Evolutionary conservation across 257 asterid genomes (phyloP).

Genomic region (Solanum neorickii): DNA sequence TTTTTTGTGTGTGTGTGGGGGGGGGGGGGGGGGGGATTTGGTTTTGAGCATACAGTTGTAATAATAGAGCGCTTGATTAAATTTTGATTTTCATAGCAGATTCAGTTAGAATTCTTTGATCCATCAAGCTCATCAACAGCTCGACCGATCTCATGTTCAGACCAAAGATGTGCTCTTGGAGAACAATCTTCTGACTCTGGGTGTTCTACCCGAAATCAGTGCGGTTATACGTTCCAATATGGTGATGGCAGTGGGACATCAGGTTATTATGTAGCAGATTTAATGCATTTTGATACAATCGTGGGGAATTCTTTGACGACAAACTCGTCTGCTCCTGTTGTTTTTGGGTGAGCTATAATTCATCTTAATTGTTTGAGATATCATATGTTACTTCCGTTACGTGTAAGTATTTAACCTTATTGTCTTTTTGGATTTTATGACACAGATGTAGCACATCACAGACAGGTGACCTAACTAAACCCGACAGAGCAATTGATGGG

Average conservation of each 20-base stretch:
- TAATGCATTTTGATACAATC: conserved; percentile 50
- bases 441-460: conserved; percentile 94
- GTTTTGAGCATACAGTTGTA: not conserved
- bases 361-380: not conserved
- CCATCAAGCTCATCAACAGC: conserved; percentile 66
- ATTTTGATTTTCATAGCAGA: conserved; percentile 27
- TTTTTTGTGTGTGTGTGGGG: too few species aligned
- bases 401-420: conserved; percentile 22
- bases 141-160: conserved; percentile 60
- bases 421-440: conserved; percentile 33
- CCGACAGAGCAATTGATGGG: conserved; percentile 97
- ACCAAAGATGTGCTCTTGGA: conserved; percentile 64
- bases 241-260: conserved; percentile 99
- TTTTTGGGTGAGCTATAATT: conserved; percentile 63
- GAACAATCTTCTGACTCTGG: conserved; percentile 48
- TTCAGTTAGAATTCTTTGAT: conserved; percentile 77
- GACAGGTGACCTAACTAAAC: conserved; percentile 83
- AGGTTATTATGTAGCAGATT: conserved; percentile 69
- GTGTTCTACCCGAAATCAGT: conserved; percentile 50
- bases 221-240: conserved; percentile 79
- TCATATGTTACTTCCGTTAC: conserved; percentile 1
- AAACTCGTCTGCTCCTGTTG: conserved; percentile 73
- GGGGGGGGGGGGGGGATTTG: not conserved
- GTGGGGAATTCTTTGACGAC: conserved; percentile 44
- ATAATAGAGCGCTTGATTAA: not conserved